Evolutionary conservation across 2,329 filamentous ascomycete species (phyloP).

Genomic region (Botrytis cinerea): DNA sequence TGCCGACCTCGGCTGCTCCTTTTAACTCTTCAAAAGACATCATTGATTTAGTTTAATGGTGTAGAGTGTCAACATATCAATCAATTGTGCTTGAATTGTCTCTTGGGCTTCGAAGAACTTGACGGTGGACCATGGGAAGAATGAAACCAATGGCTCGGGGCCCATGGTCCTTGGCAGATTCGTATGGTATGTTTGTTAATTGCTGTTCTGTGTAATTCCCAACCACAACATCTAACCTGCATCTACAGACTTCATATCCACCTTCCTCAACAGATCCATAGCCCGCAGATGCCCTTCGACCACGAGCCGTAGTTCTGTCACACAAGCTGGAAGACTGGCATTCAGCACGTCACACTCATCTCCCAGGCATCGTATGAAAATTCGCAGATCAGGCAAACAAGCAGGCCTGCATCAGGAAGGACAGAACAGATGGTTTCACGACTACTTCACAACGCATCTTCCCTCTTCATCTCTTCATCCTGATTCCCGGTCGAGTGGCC

Average conservation of each 20-base stretch:
- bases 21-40: slow-evolving; percentile 1
- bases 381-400: slow-evolving; percentile 18
- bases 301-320: slow-evolving; percentile 17
- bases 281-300: not conserved
- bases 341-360: slow-evolving; percentile 22
- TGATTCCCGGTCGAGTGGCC: slow-evolving; percentile 68
- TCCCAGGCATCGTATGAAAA: slow-evolving; percentile 18
- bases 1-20: slow-evolving; percentile 4
- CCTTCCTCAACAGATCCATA: slow-evolving; percentile 33
- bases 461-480: slow-evolving; percentile 92
- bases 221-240: slow-evolving; percentile 22
- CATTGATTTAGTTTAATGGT: not conserved
- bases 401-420: slow-evolving; percentile 16
- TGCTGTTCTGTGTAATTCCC: not conserved
- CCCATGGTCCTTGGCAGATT: slow-evolving; percentile 40
- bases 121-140: slow-evolving; percentile 27
- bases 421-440: slow-evolving; percentile 64
- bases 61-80: not conserved
- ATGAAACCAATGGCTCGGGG: slow-evolving; percentile 25
- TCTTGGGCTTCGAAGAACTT: not conserved
- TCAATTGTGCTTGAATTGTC: not conserved
- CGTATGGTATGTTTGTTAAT: slow-evolving; percentile 35
- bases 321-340: slow-evolving; percentile 21
- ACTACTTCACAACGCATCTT: slow-evolving; percentile 96
- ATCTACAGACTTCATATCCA: slow-evolving; percentile 38